Base-by-base conservation (phyloP, 176 grass and related monocot species). In the Zoysia pacifica region DNA sequence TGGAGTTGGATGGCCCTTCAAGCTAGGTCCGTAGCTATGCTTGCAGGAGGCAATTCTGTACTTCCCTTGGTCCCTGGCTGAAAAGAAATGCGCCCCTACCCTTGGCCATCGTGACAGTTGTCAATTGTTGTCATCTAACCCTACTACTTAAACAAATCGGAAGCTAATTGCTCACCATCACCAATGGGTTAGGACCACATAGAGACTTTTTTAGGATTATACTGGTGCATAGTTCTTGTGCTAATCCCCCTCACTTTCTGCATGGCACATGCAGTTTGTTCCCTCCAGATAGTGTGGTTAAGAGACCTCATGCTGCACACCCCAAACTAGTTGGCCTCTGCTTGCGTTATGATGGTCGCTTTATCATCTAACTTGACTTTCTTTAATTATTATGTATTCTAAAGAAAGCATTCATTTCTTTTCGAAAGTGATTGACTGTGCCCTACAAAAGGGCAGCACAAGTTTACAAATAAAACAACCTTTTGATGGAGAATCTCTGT, bases 101-200 rank as follows among this genome's bases (percentile, higher is more conserved):
- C 20, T 73, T 77, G 87, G 87, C 78, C 66, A 80, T 62, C 53
- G 87, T 59, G 82, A 85, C 87, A 84, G 16, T 45, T 88, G 81
- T 84, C 87, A 77, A 36, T 77, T 89, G 87, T 67, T 89, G 87
- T 67, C 87, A 78, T 82, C 36, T 38, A 81, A 81, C 52, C 5
- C 28, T 59, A 46, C 19, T 73, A 10, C 61, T 45, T 80, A 85
- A 78, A 85, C 61, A 68, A 89, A 16, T 45, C n/a, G 4, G 13
- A 13, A 61, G 41, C 69, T 75, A 81, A 71, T 73, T 66, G 15
- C 14, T 85, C 73, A 85, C 73, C 60, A 47, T 16, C 60, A 85
- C 78, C 87, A 67, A 89, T 69, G 87, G 82, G 72, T 89, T 69
- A 82, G 87, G 87, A 89, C 87, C 87, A 89, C 87, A 81, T 16